Evolutionary conservation across 495 filamentous ascomycete genomes (phyloP), one percentile per base, ranked within the genome.

Genomic region (Copromyces sp.): DNA sequence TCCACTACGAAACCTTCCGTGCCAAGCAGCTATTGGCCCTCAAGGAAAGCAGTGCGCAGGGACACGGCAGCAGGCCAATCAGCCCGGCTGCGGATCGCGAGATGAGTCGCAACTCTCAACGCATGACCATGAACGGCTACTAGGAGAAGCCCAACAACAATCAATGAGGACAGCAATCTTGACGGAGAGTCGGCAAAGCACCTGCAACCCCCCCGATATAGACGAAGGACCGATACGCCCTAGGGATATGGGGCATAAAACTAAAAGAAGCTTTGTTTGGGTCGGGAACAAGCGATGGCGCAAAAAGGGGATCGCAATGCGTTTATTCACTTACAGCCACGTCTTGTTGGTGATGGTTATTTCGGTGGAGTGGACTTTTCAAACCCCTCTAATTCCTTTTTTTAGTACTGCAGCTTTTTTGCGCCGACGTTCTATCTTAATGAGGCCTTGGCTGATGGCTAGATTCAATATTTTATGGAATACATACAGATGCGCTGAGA

Each of bases 1-100:
- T 98, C 83, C 95, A 99, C 86, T 99, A 99, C 86, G 95, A 99
- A 87, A 96, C 93, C 69, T 99, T 98, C 94, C 95, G 95, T 83
- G 95, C 95, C 75, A 99, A 98, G 89, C 96, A 99, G 84, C 87
- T 99, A 78, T 83, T 99, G 76, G 95, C 95, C 69, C 88, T 99
- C 77, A 98, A 98, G 89, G 95, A 99, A 87, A 95, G 91, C 86
- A 97, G 93, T 81, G 93, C 93, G 73, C 92, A 92, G 71, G 89
- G 91, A 75, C 90, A 92, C 82, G 90, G 92, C 75, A 95, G 93
- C 86, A 87, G 95, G 80, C 95, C 95, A 73, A 99, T 99, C 85
- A 94, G 91, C 78, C 95, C 95, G 39, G 88, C 93, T 70, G 94
- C 96, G 32, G 95, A 99, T 71, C 88, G 96, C 72, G 95, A 98